Evolutionary conservation across 768 basidiomycete genomes (phyloP).

Genomic region (Coprinopsis strossmayeri): DNA sequence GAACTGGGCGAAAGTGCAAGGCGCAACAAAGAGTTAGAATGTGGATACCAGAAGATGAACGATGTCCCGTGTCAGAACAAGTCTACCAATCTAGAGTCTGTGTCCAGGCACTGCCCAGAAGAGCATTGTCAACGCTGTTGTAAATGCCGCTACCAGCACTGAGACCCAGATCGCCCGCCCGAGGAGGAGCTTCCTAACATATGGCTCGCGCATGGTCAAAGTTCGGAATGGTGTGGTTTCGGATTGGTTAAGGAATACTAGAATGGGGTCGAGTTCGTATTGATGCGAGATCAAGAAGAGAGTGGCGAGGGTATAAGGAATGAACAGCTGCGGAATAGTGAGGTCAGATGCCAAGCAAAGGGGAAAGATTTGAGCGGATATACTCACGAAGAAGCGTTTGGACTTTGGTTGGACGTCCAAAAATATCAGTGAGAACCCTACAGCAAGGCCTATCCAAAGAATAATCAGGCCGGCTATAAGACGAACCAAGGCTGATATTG

Average conservation of each 20-base stretch:
- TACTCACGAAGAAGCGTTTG: constrained; percentile 89
- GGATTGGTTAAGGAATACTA: constrained; percentile 89
- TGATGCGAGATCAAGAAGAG: constrained; percentile 93
- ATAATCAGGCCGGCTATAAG: constrained; percentile 79
- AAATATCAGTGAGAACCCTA: constrained; percentile 88
- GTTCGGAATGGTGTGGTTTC: constrained; percentile 97
- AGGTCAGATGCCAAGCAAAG: constrained; percentile 7
- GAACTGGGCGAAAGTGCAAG: background rate
- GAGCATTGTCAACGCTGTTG: constrained; percentile 77
- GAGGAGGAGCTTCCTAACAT: constrained; percentile 84
- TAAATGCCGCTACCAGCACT: constrained; percentile 68
- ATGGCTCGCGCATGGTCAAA: constrained; percentile 86
- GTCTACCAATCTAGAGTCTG: constrained; percentile 50
- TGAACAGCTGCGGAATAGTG: constrained; percentile 63
- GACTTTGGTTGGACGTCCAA: constrained; percentile 90
- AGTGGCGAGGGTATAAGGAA: constrained; percentile 86
- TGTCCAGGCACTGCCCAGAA: constrained; percentile 98
- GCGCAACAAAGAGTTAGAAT: background rate
- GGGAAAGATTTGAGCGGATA: constrained; percentile 3
- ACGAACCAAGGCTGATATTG: constrained; percentile 80
- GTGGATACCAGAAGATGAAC: background rate
- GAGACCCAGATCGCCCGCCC: constrained; percentile 91
- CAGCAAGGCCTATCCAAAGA: constrained; percentile 93
- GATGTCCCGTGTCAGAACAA: background rate
- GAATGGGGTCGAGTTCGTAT: constrained; percentile 94